These are phyloP conservation scores for Phaffia tasmanica DNA, from an alignment of 768 basidiomycete genomes.

Conservation along the genomic window DNA sequence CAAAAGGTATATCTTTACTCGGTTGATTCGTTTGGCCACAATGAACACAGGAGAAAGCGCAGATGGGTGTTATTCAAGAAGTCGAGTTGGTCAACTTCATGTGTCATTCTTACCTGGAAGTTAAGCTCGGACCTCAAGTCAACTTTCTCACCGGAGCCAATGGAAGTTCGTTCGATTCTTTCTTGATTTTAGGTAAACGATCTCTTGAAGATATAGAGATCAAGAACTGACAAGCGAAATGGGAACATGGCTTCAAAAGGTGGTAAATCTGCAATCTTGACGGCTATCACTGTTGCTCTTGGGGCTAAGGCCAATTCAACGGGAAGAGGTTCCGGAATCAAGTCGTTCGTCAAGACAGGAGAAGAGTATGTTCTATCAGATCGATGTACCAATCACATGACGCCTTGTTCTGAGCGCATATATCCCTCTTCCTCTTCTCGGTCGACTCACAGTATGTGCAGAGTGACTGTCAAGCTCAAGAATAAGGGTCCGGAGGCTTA, in stretches of 20 bases:
- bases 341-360: conserved; percentile 74
- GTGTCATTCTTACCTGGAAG: conserved; percentile 67
- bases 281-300: conserved; percentile 82
- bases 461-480: conserved; percentile 69
- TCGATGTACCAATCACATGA: neutral
- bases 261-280: conserved; percentile 87
- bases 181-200: neutral
- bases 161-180: conserved; percentile 55
- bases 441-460: conserved; percentile 46
- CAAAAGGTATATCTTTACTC: neutral
- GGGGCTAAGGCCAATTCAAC: conserved; percentile 89
- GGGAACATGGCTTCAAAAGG: conserved; percentile 43
- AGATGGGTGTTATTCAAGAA: conserved; percentile 75
- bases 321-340: conserved; percentile 73
- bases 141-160: conserved; percentile 97
- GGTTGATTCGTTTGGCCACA: neutral
- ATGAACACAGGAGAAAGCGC: conserved; percentile 54
- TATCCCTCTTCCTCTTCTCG: neutral
- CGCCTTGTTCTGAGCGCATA: neutral
- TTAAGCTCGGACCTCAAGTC: conserved; percentile 81
- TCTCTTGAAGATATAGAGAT: conserved; percentile 27
- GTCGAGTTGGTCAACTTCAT: conserved; percentile 81
- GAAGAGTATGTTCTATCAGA: conserved; percentile 48
- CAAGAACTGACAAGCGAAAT: conserved; percentile 6
- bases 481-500: conserved; percentile 88